phyloP scores from a whole-genome alignment of 441 rosid genomes.

The Aquilaria agallochum region DNA sequence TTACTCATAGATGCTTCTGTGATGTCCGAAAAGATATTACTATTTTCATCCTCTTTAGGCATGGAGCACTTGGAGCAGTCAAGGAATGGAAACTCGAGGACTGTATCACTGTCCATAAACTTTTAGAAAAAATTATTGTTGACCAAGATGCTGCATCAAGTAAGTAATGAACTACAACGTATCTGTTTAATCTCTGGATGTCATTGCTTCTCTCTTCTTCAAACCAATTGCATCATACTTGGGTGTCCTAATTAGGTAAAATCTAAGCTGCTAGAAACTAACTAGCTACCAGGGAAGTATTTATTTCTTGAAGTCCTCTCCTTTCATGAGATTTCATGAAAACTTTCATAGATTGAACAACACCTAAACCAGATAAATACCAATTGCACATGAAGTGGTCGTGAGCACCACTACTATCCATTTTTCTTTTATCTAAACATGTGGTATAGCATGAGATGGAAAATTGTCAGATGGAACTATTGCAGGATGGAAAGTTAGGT shows the following conservation, averaged over 20 bases:
- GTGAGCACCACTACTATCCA: too few relatives aligned
- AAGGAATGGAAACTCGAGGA: slow-evolving; percentile 88
- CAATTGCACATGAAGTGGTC: too few relatives aligned
- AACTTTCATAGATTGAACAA: too few relatives aligned
- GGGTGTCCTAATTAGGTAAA: too few relatives aligned
- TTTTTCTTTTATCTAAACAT: background rate
- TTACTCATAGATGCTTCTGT: background rate
- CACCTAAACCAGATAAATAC: too few relatives aligned
- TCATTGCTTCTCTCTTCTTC: too few relatives aligned
- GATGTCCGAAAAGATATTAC: slow-evolving; percentile 2
- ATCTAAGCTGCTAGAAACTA: too few relatives aligned
- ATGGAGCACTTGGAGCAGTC: slow-evolving; percentile 61
- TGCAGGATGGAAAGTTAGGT: slow-evolving; percentile 90
- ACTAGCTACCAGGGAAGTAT: background rate
- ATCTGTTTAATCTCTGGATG: too few relatives aligned
- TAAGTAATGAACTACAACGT: slow-evolving; percentile 32
- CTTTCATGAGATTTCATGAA: too few relatives aligned
- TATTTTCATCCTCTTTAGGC: slow-evolving; percentile 29
- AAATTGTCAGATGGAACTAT: background rate
- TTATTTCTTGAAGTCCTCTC: background rate
- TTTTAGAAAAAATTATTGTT: slow-evolving; percentile 45
- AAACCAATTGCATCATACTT: too few relatives aligned
- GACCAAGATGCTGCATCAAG: slow-evolving; percentile 79
- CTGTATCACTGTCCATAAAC: slow-evolving; percentile 76
- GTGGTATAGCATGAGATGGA: too few relatives aligned